Conservation (phyloP, 257 asterid genomes). For the Solanum okadae region DNA sequence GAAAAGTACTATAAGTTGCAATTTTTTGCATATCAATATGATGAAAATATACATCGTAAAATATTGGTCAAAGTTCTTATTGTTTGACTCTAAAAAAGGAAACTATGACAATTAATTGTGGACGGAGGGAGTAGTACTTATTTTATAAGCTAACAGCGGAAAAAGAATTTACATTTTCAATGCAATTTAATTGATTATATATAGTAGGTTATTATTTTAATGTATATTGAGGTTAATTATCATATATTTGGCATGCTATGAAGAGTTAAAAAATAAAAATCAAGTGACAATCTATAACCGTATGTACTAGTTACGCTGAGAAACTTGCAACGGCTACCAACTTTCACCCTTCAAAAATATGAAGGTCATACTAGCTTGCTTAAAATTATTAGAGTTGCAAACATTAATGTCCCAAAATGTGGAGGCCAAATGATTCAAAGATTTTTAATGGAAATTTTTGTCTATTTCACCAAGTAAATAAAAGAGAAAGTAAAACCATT, state of each 20-base stretch:
- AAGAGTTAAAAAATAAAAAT: background rate
- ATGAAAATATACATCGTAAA: too few relatives aligned
- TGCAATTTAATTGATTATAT: background rate
- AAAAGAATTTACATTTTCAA: background rate
- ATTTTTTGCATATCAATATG: too few relatives aligned
- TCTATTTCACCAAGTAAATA: background rate
- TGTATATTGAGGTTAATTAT: background rate
- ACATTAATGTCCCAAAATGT: background rate
- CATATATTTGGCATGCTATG: background rate
- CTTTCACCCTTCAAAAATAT: background rate
- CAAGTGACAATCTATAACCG: background rate
- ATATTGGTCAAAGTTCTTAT: too few relatives aligned
- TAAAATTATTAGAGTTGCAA: background rate
- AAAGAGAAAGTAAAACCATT: background rate
- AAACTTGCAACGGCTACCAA: background rate
- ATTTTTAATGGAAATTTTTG: background rate
- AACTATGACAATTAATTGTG: too few relatives aligned
- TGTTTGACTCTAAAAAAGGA: too few relatives aligned
- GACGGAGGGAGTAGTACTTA: too few relatives aligned
- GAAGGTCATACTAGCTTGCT: background rate
- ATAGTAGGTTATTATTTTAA: background rate
- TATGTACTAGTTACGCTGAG: background rate
- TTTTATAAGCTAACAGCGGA: background rate
- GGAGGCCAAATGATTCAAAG: background rate
- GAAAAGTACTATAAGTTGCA: too few relatives aligned